Percentiles rank a stretch among this genome's conserved stretches.
phyloP scores from a whole-genome alignment of 148 eudicot species.

The Fagopyrum tataricum region DNA sequence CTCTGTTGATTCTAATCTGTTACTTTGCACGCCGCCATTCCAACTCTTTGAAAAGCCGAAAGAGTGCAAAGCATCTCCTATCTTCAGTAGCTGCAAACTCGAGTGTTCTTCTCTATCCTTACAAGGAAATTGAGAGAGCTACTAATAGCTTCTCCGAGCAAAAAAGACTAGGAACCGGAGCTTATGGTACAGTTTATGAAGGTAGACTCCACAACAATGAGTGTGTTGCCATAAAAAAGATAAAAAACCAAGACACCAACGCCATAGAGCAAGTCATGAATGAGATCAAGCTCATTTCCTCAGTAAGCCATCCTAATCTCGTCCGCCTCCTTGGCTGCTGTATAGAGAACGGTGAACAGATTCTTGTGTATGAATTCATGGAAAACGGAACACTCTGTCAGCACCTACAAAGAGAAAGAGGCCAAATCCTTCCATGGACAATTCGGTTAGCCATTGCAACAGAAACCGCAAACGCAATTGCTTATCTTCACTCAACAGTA shows the following conservation, averaged over 20 bases:
- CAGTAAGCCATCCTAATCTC: constrained; percentile 81
- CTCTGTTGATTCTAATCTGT: constrained; percentile 30
- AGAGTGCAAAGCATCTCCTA: constrained; percentile 53
- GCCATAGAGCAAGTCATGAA: constrained; percentile 85
- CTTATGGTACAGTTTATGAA: constrained; percentile 85
- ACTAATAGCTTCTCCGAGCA: constrained; percentile 65
- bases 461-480: constrained; percentile 72
- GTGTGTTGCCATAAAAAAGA: constrained; percentile 68
- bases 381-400: constrained; percentile 74
- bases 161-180: constrained; percentile 74
- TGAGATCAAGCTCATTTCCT: constrained; percentile 77
- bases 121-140: constrained; percentile 74
- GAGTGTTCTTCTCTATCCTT: constrained; percentile 51
- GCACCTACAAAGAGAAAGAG: constrained; percentile 76
- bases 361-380: constrained; percentile 86
- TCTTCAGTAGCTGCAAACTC: constrained; percentile 60
- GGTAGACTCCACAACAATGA: constrained; percentile 63
- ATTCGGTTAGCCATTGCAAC: constrained; percentile 61
- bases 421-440: constrained; percentile 66
- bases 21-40: constrained; percentile 44
- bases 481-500: constrained; percentile 66
- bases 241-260: constrained; percentile 55
- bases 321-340: constrained; percentile 90
- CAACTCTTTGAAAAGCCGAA: constrained; percentile 26
- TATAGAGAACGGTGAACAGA: constrained; percentile 79